A percentile compares a stretch with the other conserved stretches of the same genome.
phyloP scores from a whole-genome alignment of 371 early-diverging fungal genomes.

The Umbelopsis sp. region DNA sequence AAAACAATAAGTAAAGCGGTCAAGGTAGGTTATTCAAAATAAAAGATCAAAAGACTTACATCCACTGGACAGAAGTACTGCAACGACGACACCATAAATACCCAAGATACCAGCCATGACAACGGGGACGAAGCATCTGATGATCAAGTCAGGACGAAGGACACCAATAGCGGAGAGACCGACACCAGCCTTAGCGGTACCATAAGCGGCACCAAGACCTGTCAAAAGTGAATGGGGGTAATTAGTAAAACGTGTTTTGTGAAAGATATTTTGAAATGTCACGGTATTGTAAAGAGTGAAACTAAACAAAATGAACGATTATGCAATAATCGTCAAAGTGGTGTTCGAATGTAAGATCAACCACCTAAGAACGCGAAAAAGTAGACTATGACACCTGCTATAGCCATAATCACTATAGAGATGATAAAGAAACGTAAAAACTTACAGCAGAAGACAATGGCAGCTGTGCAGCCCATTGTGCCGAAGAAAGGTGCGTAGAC shows the following conservation, averaged over 20 bases:
- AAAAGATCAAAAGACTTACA: conserved; percentile 48
- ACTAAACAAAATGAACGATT: not conserved
- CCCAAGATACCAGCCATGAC: conserved; percentile 96
- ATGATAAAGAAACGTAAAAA: conserved; percentile 22
- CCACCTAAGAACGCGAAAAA: not conserved
- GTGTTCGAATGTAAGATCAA: not conserved
- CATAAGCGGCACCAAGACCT: conserved; percentile 96
- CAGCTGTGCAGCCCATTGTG: conserved; percentile 94
- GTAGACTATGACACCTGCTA: not conserved
- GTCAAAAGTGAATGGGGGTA: conserved; percentile 6
- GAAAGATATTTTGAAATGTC: too few species aligned
- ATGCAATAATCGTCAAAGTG: not conserved
- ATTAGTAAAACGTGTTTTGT: too few species aligned
- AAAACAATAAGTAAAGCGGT: not conserved
- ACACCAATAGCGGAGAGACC: conserved; percentile 96
- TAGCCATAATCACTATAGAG: not conserved
- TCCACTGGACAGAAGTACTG: conserved; percentile 80
- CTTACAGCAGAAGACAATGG: conserved; percentile 96
- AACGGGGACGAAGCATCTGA: conserved; percentile 92
- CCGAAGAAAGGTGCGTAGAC: conserved; percentile 97
- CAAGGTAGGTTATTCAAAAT: not conserved
- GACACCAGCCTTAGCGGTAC: conserved; percentile 97
- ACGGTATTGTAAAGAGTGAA: too few species aligned
- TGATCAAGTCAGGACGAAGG: conserved; percentile 91
- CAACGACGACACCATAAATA: conserved; percentile 88